Conservation (phyloP, 1,284 basidiomycete genomes). For the Polyporus tsugae region DNA sequence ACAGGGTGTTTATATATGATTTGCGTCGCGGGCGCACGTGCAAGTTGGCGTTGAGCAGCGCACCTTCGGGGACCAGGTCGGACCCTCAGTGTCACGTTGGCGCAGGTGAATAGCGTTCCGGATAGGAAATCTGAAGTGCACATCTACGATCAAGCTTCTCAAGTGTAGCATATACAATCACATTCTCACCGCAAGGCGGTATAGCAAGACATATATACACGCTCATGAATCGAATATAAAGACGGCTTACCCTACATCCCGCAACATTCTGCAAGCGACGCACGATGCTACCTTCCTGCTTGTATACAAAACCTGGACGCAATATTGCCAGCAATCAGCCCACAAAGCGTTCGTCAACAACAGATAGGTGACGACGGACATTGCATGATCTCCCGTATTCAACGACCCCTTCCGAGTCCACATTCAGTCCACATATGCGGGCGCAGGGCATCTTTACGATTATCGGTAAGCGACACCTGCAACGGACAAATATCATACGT, state of each 20-base stretch:
- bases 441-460: not conserved
- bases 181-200: not conserved
- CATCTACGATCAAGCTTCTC: too few relatives aligned
- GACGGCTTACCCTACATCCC: not conserved
- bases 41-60: not conserved
- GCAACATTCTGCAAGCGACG: not conserved
- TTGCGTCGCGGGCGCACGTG: not conserved
- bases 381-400: not conserved
- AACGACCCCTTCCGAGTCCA: not conserved
- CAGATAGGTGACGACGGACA: slow-evolving; percentile 5
- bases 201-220: not conserved
- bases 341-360: not conserved
- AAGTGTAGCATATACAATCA: too few relatives aligned
- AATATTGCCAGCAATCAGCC: slow-evolving; percentile 8
- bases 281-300: not conserved
- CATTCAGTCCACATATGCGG: not conserved
- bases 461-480: slow-evolving; percentile 4
- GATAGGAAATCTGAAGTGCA: not conserved
- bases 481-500: slow-evolving; percentile 6
- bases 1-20: not conserved
- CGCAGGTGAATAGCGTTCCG: not conserved
- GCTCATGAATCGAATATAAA: not conserved
- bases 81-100: not conserved
- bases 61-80: too few relatives aligned
- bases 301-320: not conserved